Base-by-base conservation (phyloP, 805 yeast species). In the Cyberlindnera misumaiensis region DNA sequence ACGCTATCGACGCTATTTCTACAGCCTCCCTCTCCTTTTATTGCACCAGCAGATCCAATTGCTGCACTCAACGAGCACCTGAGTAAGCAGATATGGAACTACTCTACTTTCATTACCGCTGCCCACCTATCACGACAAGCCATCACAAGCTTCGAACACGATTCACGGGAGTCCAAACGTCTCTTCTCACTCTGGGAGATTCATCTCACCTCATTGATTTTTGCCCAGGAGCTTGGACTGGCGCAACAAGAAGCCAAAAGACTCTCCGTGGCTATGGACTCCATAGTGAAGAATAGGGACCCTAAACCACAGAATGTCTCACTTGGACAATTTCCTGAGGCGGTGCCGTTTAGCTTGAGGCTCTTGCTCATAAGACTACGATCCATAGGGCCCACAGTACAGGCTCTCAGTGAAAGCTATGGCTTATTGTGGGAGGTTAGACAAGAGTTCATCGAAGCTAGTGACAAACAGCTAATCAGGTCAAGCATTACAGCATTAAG, bases 161-260 rank as follows among this genome's bases (percentile, higher is more conserved):
- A 24, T 3, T 3, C 16, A 1, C 25, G 18, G 9, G 29, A 28
- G 18, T 6, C 32, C 12, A 15, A 32, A 4, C 17, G 22, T 5
- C 24, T 49, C 3, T 41, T 40, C 35, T 36, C 37, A 4, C 29
- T 53, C 3, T 56, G 60, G 60, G 59, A 52, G 33, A 32, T 51
- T 5, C 46, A 55, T 17, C 45, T 56, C 3, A 34, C 44, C 1
- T 20, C 44, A 1, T 35, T 56, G 14, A 17, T 53, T 2, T 43
- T 55, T 22, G 43, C 53, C 1, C 47, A 43, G 25, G 58, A 56
- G 30, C 32, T 48, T 4, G 32, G 45, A 11, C 24, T 51, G 0
- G 56, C 59, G 4, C 57, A 53, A 36, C 52, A 52, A 18, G 60
- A 56, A 29, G 36, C 56, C 13, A 47, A 45, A 13, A 45, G 48